Evolutionary conservation across 1,284 basidiomycete genomes (phyloP).

Genomic region (Filobasidium uniguttulatum): DNA sequence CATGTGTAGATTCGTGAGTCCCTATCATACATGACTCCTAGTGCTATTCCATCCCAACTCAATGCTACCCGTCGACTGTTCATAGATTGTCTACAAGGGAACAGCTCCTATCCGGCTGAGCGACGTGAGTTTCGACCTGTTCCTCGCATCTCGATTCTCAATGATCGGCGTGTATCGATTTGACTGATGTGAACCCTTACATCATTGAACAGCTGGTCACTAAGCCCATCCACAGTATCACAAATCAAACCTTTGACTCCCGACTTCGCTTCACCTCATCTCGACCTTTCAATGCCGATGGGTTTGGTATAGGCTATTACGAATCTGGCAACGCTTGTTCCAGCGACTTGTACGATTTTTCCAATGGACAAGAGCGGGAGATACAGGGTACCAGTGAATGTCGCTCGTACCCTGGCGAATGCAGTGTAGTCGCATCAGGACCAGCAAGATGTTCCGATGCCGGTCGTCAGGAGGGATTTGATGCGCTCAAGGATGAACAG

Average conservation of each 20-base stretch:
- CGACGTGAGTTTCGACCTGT: conserved; percentile 44
- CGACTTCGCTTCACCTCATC: conserved; percentile 50
- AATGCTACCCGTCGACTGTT: no score
- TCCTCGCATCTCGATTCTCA: not conserved
- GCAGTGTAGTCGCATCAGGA: not conserved
- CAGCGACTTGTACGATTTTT: not conserved
- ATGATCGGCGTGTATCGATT: not conserved
- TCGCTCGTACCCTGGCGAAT: no score
- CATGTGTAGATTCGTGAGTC: conserved; percentile 70
- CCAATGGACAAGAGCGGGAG: not conserved
- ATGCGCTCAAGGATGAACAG: conserved; percentile 7
- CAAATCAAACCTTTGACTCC: conserved; percentile 88
- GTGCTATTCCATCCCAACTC: not conserved
- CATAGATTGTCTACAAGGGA: conserved; percentile 64
- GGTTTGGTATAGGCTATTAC: conserved; percentile 82
- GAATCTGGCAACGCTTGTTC: conserved; percentile 15
- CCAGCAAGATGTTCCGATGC: no score
- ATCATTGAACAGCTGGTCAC: conserved; percentile 50
- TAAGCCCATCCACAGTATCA: conserved; percentile 84
- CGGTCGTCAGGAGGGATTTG: not conserved
- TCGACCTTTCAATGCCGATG: conserved; percentile 50
- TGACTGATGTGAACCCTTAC: not conserved
- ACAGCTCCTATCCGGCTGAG: conserved; percentile 73
- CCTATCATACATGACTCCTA: not conserved
- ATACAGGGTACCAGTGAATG: not conserved